Evolutionary conservation across 2,329 filamentous ascomycete genomes (phyloP).

Genomic region (Penicillium sp.): DNA sequence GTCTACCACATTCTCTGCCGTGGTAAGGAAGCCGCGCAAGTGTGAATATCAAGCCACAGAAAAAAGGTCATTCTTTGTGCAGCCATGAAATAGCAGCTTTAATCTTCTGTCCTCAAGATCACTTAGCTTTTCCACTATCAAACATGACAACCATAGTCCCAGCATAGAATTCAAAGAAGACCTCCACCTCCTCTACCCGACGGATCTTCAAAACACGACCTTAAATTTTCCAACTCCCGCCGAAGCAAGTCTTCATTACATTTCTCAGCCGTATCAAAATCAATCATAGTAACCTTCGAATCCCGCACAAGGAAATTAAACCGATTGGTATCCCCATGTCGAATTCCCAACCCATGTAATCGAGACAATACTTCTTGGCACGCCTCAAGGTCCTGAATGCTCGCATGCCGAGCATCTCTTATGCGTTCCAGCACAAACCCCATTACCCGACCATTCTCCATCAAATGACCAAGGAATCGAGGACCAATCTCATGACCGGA

Average conservation of each 20-base stretch:
- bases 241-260: conserved; percentile 18
- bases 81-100: too few relatives aligned
- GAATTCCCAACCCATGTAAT: conserved; percentile 24
- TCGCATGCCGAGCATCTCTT: conserved; percentile 21
- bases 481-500: conserved; percentile 33
- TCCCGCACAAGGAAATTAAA: conserved; percentile 25
- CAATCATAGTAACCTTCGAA: conserved; percentile 22
- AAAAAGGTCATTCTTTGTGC: too few relatives aligned
- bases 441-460: conserved; percentile 37
- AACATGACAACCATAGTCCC: too few relatives aligned
- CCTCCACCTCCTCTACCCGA: conserved; percentile 15
- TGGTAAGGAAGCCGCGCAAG: too few relatives aligned
- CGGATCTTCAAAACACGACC: conserved; percentile 9
- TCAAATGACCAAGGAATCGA: conserved; percentile 37
- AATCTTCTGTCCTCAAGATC: too few relatives aligned
- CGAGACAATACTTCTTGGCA: conserved; percentile 20
- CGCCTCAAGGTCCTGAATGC: conserved; percentile 15
- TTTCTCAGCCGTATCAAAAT: conserved; percentile 26
- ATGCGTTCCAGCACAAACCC: conserved; percentile 37
- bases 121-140: too few relatives aligned
- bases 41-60: too few relatives aligned
- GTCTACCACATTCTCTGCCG: too few relatives aligned
- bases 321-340: conserved; percentile 26
- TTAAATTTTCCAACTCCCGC: conserved; percentile 17
- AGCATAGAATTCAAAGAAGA: conserved; percentile 13